Evolutionary conservation across 345 rosid genomes (phyloP), one percentile per base, ranked within the genome.

Genomic region (Sapria himalayana): DNA sequence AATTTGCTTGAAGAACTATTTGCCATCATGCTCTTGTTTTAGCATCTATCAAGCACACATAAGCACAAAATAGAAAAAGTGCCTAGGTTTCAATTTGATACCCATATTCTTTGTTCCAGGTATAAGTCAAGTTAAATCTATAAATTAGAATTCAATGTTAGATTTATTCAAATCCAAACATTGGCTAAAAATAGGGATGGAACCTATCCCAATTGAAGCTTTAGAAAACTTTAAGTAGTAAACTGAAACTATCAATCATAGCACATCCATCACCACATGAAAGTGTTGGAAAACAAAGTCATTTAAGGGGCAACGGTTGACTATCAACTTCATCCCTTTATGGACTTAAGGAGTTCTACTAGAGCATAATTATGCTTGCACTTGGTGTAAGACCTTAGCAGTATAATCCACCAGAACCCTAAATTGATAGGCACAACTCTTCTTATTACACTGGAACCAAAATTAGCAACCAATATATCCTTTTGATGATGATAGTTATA

Each of bases 361-460:
- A 67, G 53, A 14, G 71, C 37, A 55, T 49, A 41, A 54, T 67
- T 74, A 45, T 48, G 66, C 0, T 74, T 71, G 51, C 66, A 48
- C 51, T 70, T 74, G 36, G 74, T 67, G 25, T 71, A 71, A 19
- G 75, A 57, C 38, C 72, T 50, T 4, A 74, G 68, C 55, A 74
- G 52, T 51, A 74, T 67, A 36, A 74, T 74, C 82, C 78, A 74
- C 78, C 78, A 71, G 51, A 74, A 71, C 10, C 78, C 75, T n/a
- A 76, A 73, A 48, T 67, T 74, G 12, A 70, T 72, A 3, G 81
- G 81, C 0, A 76, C 74, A 36, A 70, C 81, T 52, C 73, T 61
- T 32, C 76, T 73, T 4, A 69, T 73, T n/a, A n/a, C n/a, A n/a
- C n/a, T n/a, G n/a, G 62, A 76, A 32, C 81, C 75, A 62, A 68